Conservation (phyloP, 306 rosid species). For the Rubus idaeus region DNA sequence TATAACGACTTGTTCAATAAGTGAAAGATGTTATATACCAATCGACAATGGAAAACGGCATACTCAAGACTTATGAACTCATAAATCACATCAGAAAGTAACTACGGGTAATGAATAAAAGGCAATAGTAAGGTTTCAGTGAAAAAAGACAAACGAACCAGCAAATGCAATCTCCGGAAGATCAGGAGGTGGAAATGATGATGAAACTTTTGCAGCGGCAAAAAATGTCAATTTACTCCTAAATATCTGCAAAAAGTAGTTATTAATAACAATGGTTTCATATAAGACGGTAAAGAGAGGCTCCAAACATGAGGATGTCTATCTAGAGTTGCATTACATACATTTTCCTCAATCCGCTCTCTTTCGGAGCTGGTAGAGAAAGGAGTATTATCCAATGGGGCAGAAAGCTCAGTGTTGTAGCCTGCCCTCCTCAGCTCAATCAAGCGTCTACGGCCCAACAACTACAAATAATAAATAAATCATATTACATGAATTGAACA, state of each 20-base stretch:
- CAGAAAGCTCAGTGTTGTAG: slow-evolving; percentile 82
- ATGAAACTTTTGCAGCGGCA: slow-evolving; percentile 90
- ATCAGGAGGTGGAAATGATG: slow-evolving; percentile 85
- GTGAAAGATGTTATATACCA: neutral
- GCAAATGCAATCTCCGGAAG: slow-evolving; percentile 99
- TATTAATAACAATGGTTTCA: slow-evolving; percentile 18
- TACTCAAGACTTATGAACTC: neutral
- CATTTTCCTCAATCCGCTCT: slow-evolving; percentile 80
- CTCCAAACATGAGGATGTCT: neutral
- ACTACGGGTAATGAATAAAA: slow-evolving; percentile 14
- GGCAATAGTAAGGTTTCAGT: neutral
- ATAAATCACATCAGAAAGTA: neutral
- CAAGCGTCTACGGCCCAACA: slow-evolving; percentile 79
- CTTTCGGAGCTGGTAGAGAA: slow-evolving; percentile 63
- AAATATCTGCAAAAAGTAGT: slow-evolving; percentile 52
- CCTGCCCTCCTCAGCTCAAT: slow-evolving; percentile 87
- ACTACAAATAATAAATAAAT: slow-evolving; percentile 40
- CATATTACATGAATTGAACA: slow-evolving; percentile 15
- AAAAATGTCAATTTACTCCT: slow-evolving; percentile 79
- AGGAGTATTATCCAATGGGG: slow-evolving; percentile 86
- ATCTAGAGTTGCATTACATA: slow-evolving; percentile 35
- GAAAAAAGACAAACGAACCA: slow-evolving; percentile 40
- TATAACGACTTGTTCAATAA: no score
- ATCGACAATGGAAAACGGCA: neutral
- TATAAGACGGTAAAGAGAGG: neutral